phyloP scores from a whole-genome alignment of 2,329 filamentous ascomycete species.

The Colletotrichum ledebouriae region DNA sequence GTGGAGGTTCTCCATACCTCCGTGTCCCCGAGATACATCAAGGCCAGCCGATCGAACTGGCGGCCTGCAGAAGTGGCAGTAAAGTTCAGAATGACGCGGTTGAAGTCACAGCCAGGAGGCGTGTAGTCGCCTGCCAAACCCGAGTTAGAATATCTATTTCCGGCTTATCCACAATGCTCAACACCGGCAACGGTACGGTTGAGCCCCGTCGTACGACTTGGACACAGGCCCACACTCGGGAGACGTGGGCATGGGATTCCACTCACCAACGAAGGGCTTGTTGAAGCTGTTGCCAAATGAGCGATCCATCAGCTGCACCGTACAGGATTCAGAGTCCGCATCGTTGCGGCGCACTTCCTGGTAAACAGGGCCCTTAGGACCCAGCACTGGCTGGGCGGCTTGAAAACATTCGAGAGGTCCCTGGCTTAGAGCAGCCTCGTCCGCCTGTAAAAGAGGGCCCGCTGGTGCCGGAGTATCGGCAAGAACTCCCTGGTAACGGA shows the following conservation, averaged over 20 bases:
- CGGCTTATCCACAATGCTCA: slow-evolving; percentile 11
- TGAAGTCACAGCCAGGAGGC: slow-evolving; percentile 78
- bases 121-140: slow-evolving; percentile 68
- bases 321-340: slow-evolving; percentile 54
- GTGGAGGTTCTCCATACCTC: slow-evolving; percentile 90
- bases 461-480: slow-evolving; percentile 28
- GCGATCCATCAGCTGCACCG: slow-evolving; percentile 76
- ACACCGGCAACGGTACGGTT: background rate
- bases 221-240: background rate
- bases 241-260: background rate
- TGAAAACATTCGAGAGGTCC: slow-evolving; percentile 72
- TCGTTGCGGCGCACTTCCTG: slow-evolving; percentile 40
- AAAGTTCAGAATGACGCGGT: slow-evolving; percentile 81
- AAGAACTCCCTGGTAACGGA: slow-evolving; percentile 28
- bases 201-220: slow-evolving; percentile 1
- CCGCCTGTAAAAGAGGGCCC: slow-evolving; percentile 16
- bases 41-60: slow-evolving; percentile 82
- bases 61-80: slow-evolving; percentile 78
- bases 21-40: slow-evolving; percentile 81
- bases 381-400: slow-evolving; percentile 75
- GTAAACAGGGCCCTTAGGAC: slow-evolving; percentile 55
- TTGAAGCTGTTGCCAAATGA: slow-evolving; percentile 81
- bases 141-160: slow-evolving; percentile 35
- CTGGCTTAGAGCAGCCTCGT: slow-evolving; percentile 11
- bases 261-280: slow-evolving; percentile 77